Base-by-base conservation (phyloP, 345 rosid species). In the Acer negundo region DNA sequence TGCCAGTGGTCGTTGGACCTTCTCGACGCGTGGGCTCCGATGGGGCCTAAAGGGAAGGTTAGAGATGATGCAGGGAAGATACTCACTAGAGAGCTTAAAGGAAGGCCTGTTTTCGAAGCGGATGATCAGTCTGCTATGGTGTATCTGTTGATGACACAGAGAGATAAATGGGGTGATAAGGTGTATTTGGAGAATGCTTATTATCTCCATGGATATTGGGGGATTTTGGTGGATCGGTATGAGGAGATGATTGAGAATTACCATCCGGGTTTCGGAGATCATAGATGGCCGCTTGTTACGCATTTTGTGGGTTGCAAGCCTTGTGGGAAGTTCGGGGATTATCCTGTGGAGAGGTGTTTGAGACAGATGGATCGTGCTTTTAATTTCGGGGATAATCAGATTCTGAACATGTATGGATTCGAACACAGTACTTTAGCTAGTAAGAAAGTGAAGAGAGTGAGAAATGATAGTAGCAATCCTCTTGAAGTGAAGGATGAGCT, bases 81-180 rank as follows among this genome's bases (percentile, higher is more conserved):
- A 15, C 76, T 87, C 20, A 89, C 92, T 10, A 69, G 85, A 67
- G 90, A 84, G 82, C 87, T 89, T 7, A 89, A 87, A 80, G 84
- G 74, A 15, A 83, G 92, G 70, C 90, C 90, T 0, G 90, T 89
- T 67, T 89, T 89, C 5, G 90, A 89, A 81, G 90, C 90, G 0
- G 90, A 89, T n/a, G 92, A 89, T 79, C 92, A 89, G 76, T 89
- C 92, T 11, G 92, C 92, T 0, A 89, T 89, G 92, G 92, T 89
- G 62, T 89, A 86, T 73, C 55, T 89, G 65, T 68, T 89, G 66
- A 84, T 83, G 4, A 89, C 89, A 0, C 90, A 89, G 77, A 87
- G 87, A 44, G 87, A 87, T 7, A 82, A 71, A 46, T 89, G 92
- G 92, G 92, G 90, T 0, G 83, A 78, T 12, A 89, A 82, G 76